Evolutionary conservation across 2,329 filamentous ascomycete genomes (phyloP), one percentile per base, ranked within the genome.

Genomic region (Emmonsiellopsis sp.): DNA sequence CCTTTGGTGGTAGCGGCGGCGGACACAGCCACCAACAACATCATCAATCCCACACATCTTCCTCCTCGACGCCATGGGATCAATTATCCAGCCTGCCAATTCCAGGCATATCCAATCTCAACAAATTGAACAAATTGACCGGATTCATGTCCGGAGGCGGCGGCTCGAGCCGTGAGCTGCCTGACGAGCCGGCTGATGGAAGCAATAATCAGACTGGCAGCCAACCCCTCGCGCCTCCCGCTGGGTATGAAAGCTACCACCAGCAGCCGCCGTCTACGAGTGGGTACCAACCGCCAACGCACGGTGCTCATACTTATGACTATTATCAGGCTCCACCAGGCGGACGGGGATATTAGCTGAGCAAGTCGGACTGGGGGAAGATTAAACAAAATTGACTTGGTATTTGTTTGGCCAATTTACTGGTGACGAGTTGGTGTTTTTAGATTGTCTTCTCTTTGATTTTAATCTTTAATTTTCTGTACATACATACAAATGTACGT

Each of bases 91-190:
- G 59, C 39, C 61, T 70, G 8, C 65, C 65, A 27, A 70, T 70
- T 44, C 66, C 67, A 1, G 70, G 70, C 6, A 65, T 71, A 37
- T 70, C 68, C 5, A 69, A 68, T 10, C 40, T 72, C 21, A 62
- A 61, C 48, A 71, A 70, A 49, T 57, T 69, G 8, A 62, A 61
- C 45, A 71, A 70, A 52, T 57, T 69, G 6, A 63, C 62, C 42
- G 64, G 61, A 6, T 60, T 68, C 44, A 64, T 67, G 3, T 59
- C 58, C 49, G 58, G 68, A 17, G 60, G 65, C 4, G 62, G 65
- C 21, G 63, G 64, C 2, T 56, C 59, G 9, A 59, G 58, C 13
- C 58, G 63, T 36, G 58, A 61, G 2, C 49, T 63, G 21, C 46
- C 44, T n/a, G 50, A 53, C 4, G 53, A 55, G 8, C 10, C 42